A percentile compares a stretch with the other conserved stretches of the same genome.
Evolutionary conservation across 2,329 filamentous ascomycete species (phyloP).

Genomic region (Cordyceps fumosorosea): DNA sequence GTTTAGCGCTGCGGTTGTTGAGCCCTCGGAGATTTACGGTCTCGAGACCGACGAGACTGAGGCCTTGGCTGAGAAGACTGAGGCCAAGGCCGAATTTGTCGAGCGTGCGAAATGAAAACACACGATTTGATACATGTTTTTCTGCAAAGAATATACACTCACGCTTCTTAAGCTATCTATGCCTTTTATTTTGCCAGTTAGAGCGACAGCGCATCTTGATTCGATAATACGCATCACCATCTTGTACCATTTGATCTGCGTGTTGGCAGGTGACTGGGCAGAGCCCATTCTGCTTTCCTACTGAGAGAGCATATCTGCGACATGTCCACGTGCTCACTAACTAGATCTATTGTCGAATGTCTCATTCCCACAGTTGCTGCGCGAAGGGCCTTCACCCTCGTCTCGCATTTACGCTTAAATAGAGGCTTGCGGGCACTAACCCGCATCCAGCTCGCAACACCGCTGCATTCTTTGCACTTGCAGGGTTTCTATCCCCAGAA

Average conservation of each 20-base stretch:
- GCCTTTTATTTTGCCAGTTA: neutral
- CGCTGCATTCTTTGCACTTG: neutral
- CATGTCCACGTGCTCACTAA: neutral
- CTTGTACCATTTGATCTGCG: neutral
- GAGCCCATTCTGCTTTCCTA: too few species aligned
- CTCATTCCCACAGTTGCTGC: neutral
- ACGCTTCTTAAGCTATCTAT: neutral
- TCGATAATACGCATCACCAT: neutral
- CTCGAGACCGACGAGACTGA: neutral
- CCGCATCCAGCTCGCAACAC: neutral
- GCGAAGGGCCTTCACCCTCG: neutral
- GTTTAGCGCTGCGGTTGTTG: conserved; percentile 28
- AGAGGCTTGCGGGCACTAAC: neutral
- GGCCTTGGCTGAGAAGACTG: neutral
- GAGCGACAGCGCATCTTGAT: neutral
- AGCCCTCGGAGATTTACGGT: conserved; percentile 6
- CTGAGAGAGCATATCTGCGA: too few species aligned
- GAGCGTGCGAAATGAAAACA: neutral
- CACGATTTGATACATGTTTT: neutral
- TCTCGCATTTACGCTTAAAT: neutral
- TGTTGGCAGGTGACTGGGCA: neutral
- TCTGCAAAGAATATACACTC: neutral
- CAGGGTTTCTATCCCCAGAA: neutral
- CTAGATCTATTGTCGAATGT: neutral
- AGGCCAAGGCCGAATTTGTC: neutral